Conservation (phyloP, 345 rosid species). For the Eucalyptus leucophloia region DNA sequence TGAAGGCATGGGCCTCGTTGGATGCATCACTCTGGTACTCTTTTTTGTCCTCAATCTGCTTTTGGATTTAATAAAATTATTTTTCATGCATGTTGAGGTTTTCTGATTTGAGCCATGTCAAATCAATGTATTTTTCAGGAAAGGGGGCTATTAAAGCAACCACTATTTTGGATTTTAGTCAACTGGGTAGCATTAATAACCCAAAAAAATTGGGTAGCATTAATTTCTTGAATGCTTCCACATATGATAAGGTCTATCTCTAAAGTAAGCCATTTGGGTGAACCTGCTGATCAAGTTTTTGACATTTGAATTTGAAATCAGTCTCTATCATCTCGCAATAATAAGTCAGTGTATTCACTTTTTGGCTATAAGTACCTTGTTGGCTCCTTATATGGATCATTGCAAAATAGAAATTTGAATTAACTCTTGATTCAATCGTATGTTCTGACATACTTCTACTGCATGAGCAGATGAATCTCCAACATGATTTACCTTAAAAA, state of each 20-base stretch:
- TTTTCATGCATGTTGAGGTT: neutral
- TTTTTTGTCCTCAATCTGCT: neutral
- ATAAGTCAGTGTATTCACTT: neutral
- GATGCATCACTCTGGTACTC: slow-evolving; percentile 40
- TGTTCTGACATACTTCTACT: neutral
- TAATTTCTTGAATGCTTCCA: neutral
- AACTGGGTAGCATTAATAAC: neutral
- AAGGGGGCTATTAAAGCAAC: neutral
- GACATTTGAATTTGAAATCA: neutral
- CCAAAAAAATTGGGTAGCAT: neutral
- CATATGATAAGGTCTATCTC: neutral
- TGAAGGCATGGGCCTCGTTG: slow-evolving; percentile 74
- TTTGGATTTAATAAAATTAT: neutral
- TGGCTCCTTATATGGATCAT: neutral
- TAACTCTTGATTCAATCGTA: neutral
- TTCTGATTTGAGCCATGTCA: neutral
- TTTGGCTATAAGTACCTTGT: neutral
- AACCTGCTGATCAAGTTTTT: neutral
- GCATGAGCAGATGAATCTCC: slow-evolving; percentile 13
- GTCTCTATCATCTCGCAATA: neutral
- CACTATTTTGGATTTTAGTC: neutral
- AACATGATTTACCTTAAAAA: neutral
- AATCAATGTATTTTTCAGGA: neutral
- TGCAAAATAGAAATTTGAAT: neutral
- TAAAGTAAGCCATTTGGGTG: neutral